Evolutionary conservation across 805 yeast species (phyloP).

Genomic region (Scheffersomyces coipomensis): DNA sequence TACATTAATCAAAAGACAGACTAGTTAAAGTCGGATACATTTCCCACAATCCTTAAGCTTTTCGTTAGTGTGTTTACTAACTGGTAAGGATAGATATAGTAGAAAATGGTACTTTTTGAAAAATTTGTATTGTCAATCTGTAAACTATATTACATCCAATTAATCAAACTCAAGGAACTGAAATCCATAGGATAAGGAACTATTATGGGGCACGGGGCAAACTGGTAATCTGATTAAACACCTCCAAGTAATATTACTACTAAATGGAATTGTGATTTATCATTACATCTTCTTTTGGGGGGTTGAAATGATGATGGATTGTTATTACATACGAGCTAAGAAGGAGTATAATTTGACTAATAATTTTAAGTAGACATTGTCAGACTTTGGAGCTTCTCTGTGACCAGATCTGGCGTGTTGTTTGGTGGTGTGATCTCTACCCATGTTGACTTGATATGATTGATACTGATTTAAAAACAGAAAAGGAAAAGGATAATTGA

Average conservation of each 20-base stretch:
- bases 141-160: no score
- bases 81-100: constrained; percentile 1
- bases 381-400: constrained; percentile 99
- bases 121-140: no score
- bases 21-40: neutral
- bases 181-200: no score
- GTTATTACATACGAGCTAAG: constrained; percentile 91
- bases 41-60: neutral
- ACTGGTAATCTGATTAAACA: no score
- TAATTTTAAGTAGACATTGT: constrained; percentile 97
- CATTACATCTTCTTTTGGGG: constrained; percentile 5
- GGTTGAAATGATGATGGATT: neutral
- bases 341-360: constrained; percentile 97
- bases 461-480: no score
- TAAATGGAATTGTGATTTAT: no score
- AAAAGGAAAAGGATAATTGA: no score
- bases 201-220: no score
- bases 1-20: no score
- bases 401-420: constrained; percentile 95
- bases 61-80: neutral
- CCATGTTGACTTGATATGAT: constrained; percentile 56
- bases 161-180: no score
- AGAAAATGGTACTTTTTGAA: no score
- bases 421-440: constrained; percentile 95
- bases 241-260: no score